Conservation (phyloP, 176 grass and related monocot genomes). For the Phoenix roebelenii region DNA sequence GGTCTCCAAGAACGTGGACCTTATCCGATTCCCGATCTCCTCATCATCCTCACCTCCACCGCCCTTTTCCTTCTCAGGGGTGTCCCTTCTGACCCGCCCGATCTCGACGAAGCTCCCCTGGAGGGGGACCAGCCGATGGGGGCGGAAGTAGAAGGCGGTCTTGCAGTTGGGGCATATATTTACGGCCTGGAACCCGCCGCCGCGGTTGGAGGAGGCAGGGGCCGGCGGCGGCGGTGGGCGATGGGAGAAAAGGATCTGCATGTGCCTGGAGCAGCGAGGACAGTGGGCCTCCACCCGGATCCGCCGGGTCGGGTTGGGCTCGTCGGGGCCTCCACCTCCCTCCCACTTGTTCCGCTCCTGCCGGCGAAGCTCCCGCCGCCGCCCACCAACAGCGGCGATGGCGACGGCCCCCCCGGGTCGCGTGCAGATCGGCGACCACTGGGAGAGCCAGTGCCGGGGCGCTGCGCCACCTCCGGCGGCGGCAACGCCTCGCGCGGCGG, state of each 20-base stretch:
- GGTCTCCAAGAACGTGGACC: conserved; percentile 29
- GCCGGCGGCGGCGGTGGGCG: conserved; percentile 15
- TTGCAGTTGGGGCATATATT: conserved; percentile 49
- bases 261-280: conserved; percentile 41
- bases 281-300: conserved; percentile 58
- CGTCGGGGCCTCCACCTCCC: neutral
- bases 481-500: conserved; percentile 21
- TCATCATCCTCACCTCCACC: conserved; percentile 10
- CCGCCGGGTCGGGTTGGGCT: neutral
- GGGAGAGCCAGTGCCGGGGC: too few species aligned
- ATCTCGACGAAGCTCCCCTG: conserved; percentile 70
- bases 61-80: conserved; percentile 5
- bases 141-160: conserved; percentile 49
- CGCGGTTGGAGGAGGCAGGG: neutral
- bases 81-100: neutral
- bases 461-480: neutral
- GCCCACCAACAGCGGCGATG: conserved; percentile 6
- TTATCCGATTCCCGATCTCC: conserved; percentile 28
- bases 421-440: too few species aligned
- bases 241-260: conserved; percentile 52
- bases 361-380: conserved; percentile 1
- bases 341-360: conserved; percentile 4
- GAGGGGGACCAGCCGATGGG: conserved; percentile 55
- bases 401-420: conserved; percentile 14
- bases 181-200: conserved; percentile 27